Conservation (phyloP, 371 early-diverging fungal genomes). For the Haplosporangium sp. region DNA sequence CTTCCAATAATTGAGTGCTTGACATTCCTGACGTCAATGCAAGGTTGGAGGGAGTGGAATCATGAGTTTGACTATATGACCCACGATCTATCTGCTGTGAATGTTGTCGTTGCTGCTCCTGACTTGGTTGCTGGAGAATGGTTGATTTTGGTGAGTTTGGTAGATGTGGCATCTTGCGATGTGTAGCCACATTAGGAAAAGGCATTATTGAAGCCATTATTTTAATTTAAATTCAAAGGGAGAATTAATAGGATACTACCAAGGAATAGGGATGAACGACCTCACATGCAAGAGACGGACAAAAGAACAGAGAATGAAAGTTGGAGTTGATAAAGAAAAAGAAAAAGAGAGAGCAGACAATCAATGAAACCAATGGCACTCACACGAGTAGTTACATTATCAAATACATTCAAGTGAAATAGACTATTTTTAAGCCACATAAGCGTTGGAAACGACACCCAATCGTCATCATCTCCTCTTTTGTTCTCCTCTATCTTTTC, state of each 20-base stretch:
- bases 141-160: conserved; percentile 15
- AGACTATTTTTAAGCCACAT: too few relatives aligned
- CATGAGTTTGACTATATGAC: conserved; percentile 18
- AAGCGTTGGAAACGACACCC: too few relatives aligned
- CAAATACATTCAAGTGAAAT: too few relatives aligned
- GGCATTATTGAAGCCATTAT: conserved; percentile 53
- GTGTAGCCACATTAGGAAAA: conserved; percentile 49
- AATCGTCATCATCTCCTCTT: background rate
- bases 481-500: background rate
- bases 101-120: conserved; percentile 17
- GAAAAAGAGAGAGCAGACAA: too few relatives aligned
- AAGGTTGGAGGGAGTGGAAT: conserved; percentile 8
- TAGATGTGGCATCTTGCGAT: conserved; percentile 49
- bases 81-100: background rate
- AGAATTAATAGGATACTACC: background rate
- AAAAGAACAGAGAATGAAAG: too few relatives aligned
- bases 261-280: background rate
- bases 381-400: too few relatives aligned
- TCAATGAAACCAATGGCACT: too few relatives aligned
- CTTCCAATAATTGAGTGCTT: conserved; percentile 16
- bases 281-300: too few relatives aligned
- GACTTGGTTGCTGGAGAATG: background rate
- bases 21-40: conserved; percentile 10
- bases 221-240: background rate
- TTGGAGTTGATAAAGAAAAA: too few relatives aligned